These are phyloP conservation scores for Cerrena zonata DNA, from an alignment of 1,284 basidiomycete genomes.

Conservation along the genomic window DNA sequence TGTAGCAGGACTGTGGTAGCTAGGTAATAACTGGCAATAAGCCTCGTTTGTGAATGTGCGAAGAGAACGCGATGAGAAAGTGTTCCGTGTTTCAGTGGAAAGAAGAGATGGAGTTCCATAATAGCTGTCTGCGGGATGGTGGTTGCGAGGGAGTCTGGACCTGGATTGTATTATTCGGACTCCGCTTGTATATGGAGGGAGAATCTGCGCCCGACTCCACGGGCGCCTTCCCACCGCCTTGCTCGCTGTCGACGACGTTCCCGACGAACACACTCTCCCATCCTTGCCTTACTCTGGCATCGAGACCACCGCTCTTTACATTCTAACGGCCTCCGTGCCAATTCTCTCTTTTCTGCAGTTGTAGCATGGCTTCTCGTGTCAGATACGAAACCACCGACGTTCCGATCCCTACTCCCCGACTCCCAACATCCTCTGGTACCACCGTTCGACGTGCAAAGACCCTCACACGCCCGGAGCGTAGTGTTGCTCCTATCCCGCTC, in stretches of 20 bases:
- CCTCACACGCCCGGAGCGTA: conserved; percentile 89
- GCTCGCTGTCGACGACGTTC: conserved; percentile 16
- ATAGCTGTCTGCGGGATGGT: too few species aligned
- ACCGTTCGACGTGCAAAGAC: conserved; percentile 84
- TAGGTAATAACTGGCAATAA: too few species aligned
- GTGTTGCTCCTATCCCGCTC: conserved; percentile 88
- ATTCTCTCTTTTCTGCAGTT: conserved; percentile 14
- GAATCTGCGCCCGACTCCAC: background rate
- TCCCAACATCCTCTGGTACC: conserved; percentile 47
- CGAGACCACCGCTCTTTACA: conserved; percentile 13
- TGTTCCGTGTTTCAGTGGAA: too few species aligned
- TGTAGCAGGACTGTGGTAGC: too few species aligned
- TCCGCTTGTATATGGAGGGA: too few species aligned
- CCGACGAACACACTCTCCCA: conserved; percentile 4
- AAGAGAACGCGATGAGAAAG: too few species aligned
- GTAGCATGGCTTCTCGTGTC: conserved; percentile 15
- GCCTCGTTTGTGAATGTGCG: too few species aligned
- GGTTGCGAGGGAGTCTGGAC: too few species aligned
- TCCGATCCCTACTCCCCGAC: conserved; percentile 62
- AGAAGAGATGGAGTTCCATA: too few species aligned
- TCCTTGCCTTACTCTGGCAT: conserved; percentile 13
- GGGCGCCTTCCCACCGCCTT: conserved; percentile 6
- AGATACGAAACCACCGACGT: conserved; percentile 48
- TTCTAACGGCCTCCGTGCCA: conserved; percentile 15
- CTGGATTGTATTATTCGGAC: too few species aligned